phyloP scores from a whole-genome alignment of 2,329 filamentous ascomycete genomes.

The Lachnellula arida region DNA sequence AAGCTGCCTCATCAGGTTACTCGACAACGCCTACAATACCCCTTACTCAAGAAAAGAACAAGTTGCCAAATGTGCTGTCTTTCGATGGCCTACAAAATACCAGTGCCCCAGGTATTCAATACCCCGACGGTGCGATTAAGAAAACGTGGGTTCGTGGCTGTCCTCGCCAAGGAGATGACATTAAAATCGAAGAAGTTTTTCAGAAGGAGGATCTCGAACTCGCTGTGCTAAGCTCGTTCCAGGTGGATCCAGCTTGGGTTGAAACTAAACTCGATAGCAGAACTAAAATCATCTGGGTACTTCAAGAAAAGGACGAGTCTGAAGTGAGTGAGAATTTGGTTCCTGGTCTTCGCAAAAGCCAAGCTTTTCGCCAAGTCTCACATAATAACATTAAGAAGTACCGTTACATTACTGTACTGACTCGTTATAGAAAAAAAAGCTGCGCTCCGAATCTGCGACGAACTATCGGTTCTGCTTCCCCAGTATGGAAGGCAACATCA shows the following conservation, averaged over 20 bases:
- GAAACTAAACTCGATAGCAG: constrained; percentile 54
- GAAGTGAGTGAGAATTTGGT: constrained; percentile 40
- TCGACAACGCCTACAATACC: background rate
- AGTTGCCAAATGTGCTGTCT: constrained; percentile 1
- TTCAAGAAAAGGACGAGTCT: constrained; percentile 48
- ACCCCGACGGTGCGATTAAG: constrained; percentile 60
- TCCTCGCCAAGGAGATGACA: constrained; percentile 60
- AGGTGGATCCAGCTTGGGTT: constrained; percentile 66
- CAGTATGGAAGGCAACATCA: constrained; percentile 60
- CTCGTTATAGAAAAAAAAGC: constrained; percentile 42
- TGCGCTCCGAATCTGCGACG: constrained; percentile 45
- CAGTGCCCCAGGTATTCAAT: constrained; percentile 25
- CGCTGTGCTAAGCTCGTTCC: constrained; percentile 80
- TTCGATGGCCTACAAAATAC: constrained; percentile 8
- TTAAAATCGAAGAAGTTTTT: constrained; percentile 83
- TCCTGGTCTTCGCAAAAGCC: background rate
- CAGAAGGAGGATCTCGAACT: constrained; percentile 67
- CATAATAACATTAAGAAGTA: background rate
- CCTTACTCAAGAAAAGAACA: background rate
- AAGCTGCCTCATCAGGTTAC: background rate
- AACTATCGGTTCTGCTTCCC: constrained; percentile 75
- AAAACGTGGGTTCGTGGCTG: constrained; percentile 72
- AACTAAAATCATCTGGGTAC: constrained; percentile 59
- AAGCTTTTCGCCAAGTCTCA: background rate
- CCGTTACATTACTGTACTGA: constrained; percentile 11